Conservation (phyloP, 2,329 filamentous ascomycete genomes). For the Sporothrix brasiliensis region DNA sequence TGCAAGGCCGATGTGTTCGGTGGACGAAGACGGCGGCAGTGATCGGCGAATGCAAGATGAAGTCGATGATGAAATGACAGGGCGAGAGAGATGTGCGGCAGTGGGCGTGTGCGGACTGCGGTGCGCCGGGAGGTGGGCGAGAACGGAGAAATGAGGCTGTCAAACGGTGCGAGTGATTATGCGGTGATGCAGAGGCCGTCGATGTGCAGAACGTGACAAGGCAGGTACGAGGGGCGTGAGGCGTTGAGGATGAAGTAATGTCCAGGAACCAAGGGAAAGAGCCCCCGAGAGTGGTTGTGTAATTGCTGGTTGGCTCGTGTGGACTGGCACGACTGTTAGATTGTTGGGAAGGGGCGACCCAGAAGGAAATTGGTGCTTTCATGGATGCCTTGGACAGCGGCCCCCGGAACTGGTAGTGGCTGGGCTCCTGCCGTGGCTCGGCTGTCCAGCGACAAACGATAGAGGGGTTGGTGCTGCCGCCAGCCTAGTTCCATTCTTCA, state of each 20-base stretch:
- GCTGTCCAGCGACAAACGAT: background rate
- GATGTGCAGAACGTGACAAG: background rate
- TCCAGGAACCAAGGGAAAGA: conserved; percentile 21
- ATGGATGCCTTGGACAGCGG: conserved; percentile 27
- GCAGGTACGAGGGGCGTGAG: conserved; percentile 12
- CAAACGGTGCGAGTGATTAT: background rate
- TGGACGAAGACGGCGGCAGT: background rate
- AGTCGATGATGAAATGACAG: background rate
- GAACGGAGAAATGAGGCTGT: background rate
- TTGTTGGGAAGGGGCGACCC: conserved; percentile 26
- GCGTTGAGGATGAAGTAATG: conserved; percentile 1
- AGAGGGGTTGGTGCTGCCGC: conserved; percentile 21
- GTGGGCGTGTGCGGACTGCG: background rate
- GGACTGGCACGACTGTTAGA: conserved; percentile 3
- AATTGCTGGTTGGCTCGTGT: conserved; percentile 13
- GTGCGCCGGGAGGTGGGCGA: background rate
- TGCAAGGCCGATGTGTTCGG: background rate
- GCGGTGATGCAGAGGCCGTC: conserved; percentile 16
- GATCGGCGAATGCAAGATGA: conserved; percentile 12
- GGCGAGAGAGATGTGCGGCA: background rate
- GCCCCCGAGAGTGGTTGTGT: background rate
- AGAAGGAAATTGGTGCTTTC: conserved; percentile 22
- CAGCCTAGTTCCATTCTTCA: conserved; percentile 17
- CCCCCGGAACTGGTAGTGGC: background rate
- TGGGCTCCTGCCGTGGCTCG: background rate